These are phyloP conservation scores for Microcos paniculata DNA, from an alignment of 345 rosid species.

Conservation along the genomic window DNA sequence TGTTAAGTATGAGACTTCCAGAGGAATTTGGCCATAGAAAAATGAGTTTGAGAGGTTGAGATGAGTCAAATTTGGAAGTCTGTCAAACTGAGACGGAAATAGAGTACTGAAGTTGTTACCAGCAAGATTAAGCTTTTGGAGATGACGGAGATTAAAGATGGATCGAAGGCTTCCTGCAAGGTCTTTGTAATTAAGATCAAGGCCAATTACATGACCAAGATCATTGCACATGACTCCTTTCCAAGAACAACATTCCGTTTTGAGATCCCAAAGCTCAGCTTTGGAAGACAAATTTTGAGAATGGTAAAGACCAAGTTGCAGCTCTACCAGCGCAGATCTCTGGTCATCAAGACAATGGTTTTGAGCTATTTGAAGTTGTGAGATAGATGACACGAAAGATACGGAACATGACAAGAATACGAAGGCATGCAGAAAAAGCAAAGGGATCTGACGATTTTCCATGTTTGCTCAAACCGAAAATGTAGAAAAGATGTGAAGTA, in stretches of 20 bases:
- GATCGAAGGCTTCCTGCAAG: not conserved
- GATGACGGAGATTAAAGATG: not conserved
- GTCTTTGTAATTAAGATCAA: not conserved
- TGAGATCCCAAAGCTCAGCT: not conserved
- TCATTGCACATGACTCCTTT: not conserved
- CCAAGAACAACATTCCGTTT: not conserved
- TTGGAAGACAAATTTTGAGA: not conserved
- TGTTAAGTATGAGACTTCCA: not conserved
- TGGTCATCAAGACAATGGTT: not conserved
- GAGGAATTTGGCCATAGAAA: not conserved
- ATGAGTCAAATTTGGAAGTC: not conserved
- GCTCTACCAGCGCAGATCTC: not conserved
- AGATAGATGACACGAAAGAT: no score
- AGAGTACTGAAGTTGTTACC: not conserved
- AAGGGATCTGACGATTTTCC: no score
- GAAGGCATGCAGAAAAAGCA: no score
- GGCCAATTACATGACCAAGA: not conserved
- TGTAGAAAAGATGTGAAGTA: no score
- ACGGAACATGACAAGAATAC: no score
- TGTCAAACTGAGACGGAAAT: not conserved
- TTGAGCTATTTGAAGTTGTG: not conserved
- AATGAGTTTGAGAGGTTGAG: not conserved
- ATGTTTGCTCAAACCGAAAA: no score
- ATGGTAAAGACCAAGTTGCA: not conserved
- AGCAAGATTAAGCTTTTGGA: not conserved